Base-by-base conservation (phyloP, 768 basidiomycete genomes). In the Naganishia antarctica region DNA sequence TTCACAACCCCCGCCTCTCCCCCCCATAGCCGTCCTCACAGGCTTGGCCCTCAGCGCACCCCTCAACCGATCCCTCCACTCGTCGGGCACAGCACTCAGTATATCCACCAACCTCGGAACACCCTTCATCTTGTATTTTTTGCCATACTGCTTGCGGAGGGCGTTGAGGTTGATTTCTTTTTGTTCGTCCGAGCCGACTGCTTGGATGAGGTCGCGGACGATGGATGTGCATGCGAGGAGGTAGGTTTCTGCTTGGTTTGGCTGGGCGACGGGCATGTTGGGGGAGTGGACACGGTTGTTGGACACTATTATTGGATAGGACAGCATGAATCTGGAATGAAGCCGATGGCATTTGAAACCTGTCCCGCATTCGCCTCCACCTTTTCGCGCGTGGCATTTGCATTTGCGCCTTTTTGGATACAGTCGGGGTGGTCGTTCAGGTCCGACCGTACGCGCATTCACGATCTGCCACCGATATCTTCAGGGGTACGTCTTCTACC, bases 51-150 rank as follows among this genome's bases (percentile, higher is more conserved):
- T 88, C 65, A 99, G 80, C 76, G 87, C 91, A 1, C 92, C 91
- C 60, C 97, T 77, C 23, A 99, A 78, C 6, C 87, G 87, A 70
- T 91, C 91, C 79, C 92, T 92, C 80, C 93, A 91, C 60, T 96
- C 93, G 76, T 97, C 93, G 18, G 96, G 96, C 53, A 98, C 94
- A 40, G 96, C 96, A 68, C 91, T 90, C 78, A 99, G 91, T 72
- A 99, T 97, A 76, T 99, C 96, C 47, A 98, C 94, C 21, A 99
- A 83, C 48, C 96, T 79, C 0, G 96, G 96, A 0, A 94, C 88
- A 31, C 89, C 89, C 37, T 88, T 86, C 70, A 86, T 88, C 4
- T 84, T 86, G 74, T 86, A 86, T 77, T 92, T 92, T 81, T 97
- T 97, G 76, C 90, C 89, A 78, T 93, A 83, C 70, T 86, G 86